Conservation (phyloP, 352 stramenopile species). For the Phytophthora pistaciae region DNA sequence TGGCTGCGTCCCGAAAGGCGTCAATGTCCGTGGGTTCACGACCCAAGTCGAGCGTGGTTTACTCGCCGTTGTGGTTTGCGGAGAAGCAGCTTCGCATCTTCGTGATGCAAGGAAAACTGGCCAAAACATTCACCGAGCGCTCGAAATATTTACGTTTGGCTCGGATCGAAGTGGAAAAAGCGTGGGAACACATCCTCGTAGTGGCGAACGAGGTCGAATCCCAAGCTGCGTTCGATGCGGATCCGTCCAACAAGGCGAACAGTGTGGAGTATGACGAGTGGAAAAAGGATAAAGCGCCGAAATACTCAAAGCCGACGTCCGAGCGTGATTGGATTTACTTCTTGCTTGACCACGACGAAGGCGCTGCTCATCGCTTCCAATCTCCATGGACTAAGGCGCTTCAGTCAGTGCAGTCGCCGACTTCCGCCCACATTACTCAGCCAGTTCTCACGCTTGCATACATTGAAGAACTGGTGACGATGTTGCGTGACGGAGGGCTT, state of each 20-base stretch:
- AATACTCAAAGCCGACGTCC: constrained; percentile 30
- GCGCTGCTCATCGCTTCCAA: constrained; percentile 54
- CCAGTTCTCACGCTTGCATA: constrained; percentile 55
- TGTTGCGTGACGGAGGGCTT: constrained; percentile 42
- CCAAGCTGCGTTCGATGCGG: constrained; percentile 42
- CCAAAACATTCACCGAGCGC: constrained; percentile 42
- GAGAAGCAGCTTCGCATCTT: constrained; percentile 73
- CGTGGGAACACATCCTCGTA: constrained; percentile 62
- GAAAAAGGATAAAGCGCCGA: constrained; percentile 47
- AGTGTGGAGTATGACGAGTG: constrained; percentile 67
- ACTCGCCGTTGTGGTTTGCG: constrained; percentile 56
- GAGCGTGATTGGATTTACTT: constrained; percentile 59
- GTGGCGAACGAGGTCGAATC: constrained; percentile 56
- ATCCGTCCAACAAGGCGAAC: constrained; percentile 9
- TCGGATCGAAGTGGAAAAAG: constrained; percentile 51
- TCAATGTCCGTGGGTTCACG: constrained; percentile 18
- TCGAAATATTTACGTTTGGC: constrained; percentile 43
- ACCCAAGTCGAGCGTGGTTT: constrained; percentile 23
- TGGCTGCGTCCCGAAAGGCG: constrained; percentile 14
- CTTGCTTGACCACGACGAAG: constrained; percentile 53
- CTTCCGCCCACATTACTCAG: constrained; percentile 47
- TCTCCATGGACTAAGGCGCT: constrained; percentile 55
- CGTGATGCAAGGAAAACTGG: constrained; percentile 48
- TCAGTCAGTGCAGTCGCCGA: constrained; percentile 15
- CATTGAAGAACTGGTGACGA: constrained; percentile 53